phyloP scores from a whole-genome alignment of 176 grass and related monocot genomes.

The Oryza glumipatula region DNA sequence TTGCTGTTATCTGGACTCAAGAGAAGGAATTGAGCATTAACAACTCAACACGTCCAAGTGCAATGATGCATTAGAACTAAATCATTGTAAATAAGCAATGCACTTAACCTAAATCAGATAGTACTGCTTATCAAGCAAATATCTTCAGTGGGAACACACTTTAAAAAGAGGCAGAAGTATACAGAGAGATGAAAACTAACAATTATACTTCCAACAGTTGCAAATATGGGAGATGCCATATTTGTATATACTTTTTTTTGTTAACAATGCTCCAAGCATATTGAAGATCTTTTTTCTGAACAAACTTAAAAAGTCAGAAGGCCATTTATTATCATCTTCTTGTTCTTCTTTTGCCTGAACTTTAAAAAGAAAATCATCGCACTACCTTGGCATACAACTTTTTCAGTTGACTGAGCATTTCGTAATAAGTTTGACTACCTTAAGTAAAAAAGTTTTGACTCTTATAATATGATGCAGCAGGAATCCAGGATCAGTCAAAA shows the following conservation, averaged over 20 bases:
- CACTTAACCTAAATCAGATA: constrained; percentile 10
- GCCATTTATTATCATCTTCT: background rate
- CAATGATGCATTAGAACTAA: background rate
- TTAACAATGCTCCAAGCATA: background rate
- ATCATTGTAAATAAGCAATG: constrained; percentile 14
- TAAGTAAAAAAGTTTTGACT: no score
- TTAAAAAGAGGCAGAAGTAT: background rate
- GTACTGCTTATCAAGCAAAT: constrained; percentile 4
- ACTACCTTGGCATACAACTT: background rate
- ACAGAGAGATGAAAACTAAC: background rate
- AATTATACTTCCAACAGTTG: background rate
- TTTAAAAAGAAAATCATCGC: constrained; percentile 7
- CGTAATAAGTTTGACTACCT: no score
- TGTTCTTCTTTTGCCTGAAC: background rate
- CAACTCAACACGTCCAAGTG: constrained; percentile 31
- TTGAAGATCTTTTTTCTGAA: background rate
- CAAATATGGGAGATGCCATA: background rate
- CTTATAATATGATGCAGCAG: no score
- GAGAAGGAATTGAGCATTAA: constrained; percentile 18
- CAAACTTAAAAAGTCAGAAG: constrained; percentile 5
- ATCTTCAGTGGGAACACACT: background rate
- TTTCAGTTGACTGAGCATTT: background rate
- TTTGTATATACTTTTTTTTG: background rate
- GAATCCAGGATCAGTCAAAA: no score
- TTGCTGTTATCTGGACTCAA: constrained; percentile 66